Conservation (phyloP, 1,284 basidiomycete genomes). For the Sanghuangporus sanghuang region DNA sequence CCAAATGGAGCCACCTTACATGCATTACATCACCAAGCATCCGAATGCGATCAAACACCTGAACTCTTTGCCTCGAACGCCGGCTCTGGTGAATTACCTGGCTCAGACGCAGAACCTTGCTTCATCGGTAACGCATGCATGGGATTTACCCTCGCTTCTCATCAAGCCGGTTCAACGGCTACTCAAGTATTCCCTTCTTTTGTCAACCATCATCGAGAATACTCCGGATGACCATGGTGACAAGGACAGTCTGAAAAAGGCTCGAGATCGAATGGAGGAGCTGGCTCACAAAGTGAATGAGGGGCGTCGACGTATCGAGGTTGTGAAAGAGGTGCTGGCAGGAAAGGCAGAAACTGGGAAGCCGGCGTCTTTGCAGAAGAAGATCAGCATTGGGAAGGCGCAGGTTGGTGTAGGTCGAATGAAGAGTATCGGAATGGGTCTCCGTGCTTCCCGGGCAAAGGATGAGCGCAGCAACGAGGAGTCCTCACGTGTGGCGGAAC, state of each 20-base stretch:
- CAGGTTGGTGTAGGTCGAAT: conserved; percentile 56
- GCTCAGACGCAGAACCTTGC: conserved; percentile 64
- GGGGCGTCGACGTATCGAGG: conserved; percentile 77
- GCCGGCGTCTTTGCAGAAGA: conserved; percentile 39
- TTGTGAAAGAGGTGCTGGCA: conserved; percentile 67
- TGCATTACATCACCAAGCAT: conserved; percentile 84
- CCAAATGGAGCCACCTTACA: conserved; percentile 74
- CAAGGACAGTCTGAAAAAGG: conserved; percentile 57
- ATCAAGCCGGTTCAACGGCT: conserved; percentile 93
- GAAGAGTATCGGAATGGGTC: conserved; percentile 42
- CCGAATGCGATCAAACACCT: conserved; percentile 72
- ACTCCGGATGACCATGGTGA: conserved; percentile 78
- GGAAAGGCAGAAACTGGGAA: conserved; percentile 19
- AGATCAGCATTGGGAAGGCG: conserved; percentile 27
- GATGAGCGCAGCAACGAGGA: conserved; percentile 46
- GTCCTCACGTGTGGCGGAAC: conserved; percentile 45
- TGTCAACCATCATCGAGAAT: conserved; percentile 73
- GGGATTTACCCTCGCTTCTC: conserved; percentile 90
- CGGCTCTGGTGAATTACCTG: conserved; percentile 60
- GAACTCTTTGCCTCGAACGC: conserved; percentile 48
- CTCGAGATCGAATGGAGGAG: conserved; percentile 66
- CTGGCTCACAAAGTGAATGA: conserved; percentile 87
- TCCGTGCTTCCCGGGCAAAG: conserved; percentile 26
- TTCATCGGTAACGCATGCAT: conserved; percentile 77
- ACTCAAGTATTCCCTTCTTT: conserved; percentile 87